These are phyloP conservation scores for Mycena capillaripes DNA, from an alignment of 768 basidiomycete species.

Conservation along the genomic window DNA sequence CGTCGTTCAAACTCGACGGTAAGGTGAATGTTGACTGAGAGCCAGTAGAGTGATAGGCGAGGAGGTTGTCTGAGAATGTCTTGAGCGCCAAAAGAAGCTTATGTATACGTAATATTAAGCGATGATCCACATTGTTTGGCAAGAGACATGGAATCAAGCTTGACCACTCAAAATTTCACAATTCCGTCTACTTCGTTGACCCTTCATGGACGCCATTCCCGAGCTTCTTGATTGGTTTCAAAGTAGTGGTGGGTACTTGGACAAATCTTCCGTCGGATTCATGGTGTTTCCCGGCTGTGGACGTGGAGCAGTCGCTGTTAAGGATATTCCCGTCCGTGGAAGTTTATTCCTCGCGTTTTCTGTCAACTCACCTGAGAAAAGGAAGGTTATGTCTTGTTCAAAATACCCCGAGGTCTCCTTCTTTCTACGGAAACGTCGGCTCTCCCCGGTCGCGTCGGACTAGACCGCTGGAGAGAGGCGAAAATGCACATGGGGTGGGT, in stretches of 20 bases:
- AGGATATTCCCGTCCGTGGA: conserved; percentile 74
- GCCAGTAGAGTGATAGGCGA: background rate
- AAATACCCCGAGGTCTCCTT: conserved; percentile 82
- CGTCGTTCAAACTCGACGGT: background rate
- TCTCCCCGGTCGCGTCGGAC: conserved; percentile 72
- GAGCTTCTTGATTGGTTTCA: conserved; percentile 74
- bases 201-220: conserved; percentile 32
- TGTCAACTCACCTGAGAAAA: conserved; percentile 44
- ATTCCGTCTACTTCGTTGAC: background rate
- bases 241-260: conserved; percentile 63
- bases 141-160: background rate
- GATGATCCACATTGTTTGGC: conserved; percentile 13
- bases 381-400: conserved; percentile 85
- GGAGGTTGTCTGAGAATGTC: background rate
- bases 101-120: too few relatives aligned
- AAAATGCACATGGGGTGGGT: conserved; percentile 84
- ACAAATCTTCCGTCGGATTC: conserved; percentile 61
- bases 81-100: background rate
- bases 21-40: background rate
- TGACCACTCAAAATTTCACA: background rate
- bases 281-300: conserved; percentile 68
- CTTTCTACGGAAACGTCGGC: conserved; percentile 84
- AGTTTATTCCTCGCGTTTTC: background rate
- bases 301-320: conserved; percentile 80
- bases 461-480: conserved; percentile 72